Percentiles rank a stretch among this genome's conserved stretches.
phyloP scores from a whole-genome alignment of 768 basidiomycete species.

The Collybia nuda region DNA sequence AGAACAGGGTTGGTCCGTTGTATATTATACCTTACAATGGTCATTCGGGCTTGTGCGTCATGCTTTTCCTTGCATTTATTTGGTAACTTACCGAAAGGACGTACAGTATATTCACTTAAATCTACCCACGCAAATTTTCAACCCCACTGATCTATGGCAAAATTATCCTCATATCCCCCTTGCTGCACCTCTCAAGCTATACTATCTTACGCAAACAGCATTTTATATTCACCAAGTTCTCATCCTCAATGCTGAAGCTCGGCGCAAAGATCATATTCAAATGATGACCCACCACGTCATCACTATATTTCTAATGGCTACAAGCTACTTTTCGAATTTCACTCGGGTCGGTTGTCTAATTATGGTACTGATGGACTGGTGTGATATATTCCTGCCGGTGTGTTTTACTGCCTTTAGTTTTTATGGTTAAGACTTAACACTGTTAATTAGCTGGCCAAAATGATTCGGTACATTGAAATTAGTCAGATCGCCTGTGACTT shows the following conservation, averaged over 20 bases:
- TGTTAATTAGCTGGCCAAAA: constrained; percentile 77
- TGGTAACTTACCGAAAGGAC: constrained; percentile 9
- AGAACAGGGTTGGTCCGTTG: constrained; percentile 90
- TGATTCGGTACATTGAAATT: constrained; percentile 82
- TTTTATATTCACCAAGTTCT: constrained; percentile 93
- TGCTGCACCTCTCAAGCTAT: constrained; percentile 82
- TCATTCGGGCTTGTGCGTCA: constrained; percentile 78
- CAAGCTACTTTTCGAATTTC: constrained; percentile 80
- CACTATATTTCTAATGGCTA: constrained; percentile 73
- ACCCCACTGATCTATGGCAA: constrained; percentile 70
- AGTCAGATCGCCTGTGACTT: constrained; percentile 64
- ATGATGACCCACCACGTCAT: constrained; percentile 97
- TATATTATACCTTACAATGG: constrained; percentile 82
- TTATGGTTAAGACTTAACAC: constrained; percentile 1
- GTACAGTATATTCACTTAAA: constrained; percentile 77
- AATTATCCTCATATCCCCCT: constrained; percentile 83
- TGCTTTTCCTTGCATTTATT: constrained; percentile 7
- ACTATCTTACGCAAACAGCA: constrained; percentile 82
- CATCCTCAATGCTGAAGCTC: constrained; percentile 89
- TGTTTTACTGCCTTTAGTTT: constrained; percentile 28
- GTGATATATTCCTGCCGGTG: constrained; percentile 91
- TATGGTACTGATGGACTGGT: constrained; percentile 92
- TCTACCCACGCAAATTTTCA: constrained; percentile 63
- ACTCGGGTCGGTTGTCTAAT: constrained; percentile 89
- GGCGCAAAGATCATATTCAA: constrained; percentile 89